These are phyloP conservation scores for Kluyveromyces starmeri DNA, from an alignment of 805 yeast genomes.

Conservation along the genomic window DNA sequence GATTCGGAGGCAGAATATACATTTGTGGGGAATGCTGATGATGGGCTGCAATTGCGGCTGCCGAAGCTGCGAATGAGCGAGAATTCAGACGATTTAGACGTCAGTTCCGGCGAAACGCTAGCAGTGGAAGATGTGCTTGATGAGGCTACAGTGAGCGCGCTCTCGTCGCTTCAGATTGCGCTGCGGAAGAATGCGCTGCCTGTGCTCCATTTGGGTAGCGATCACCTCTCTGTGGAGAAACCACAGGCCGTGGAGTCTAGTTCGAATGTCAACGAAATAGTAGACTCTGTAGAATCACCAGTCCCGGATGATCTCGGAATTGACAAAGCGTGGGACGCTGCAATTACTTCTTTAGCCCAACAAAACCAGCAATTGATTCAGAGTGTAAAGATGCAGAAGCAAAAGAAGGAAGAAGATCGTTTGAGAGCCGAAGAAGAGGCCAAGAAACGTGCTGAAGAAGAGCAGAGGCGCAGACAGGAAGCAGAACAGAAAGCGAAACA, in stretches of 20 bases:
- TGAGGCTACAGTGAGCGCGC: background rate
- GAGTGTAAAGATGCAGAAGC: slow-evolving; percentile 7
- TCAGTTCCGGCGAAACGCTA: background rate
- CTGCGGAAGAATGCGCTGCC: background rate
- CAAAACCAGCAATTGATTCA: slow-evolving; percentile 10
- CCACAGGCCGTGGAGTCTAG: background rate
- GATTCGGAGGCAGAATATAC: slow-evolving; percentile 8
- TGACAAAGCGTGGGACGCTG: slow-evolving; percentile 1
- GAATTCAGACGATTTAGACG: background rate
- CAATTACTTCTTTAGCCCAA: slow-evolving; percentile 1
- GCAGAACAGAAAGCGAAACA: slow-evolving; percentile 12
- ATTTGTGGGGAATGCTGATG: slow-evolving; percentile 12
- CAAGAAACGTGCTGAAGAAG: slow-evolving; percentile 8
- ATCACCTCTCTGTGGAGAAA: background rate
- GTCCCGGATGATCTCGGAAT: background rate
- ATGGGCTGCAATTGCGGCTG: slow-evolving; percentile 12
- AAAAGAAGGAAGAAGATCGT: slow-evolving; percentile 9
- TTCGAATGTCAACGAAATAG: background rate
- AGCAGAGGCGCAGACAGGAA: slow-evolving; percentile 10
- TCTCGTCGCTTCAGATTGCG: background rate
- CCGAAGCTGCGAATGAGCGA: slow-evolving; percentile 8
- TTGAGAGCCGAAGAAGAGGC: background rate
- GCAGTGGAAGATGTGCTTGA: background rate
- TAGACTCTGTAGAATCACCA: background rate
- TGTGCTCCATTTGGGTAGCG: background rate